A percentile compares a stretch with the other conserved stretches of the same genome.
These are phyloP conservation scores for Nannizziopsis barbatae DNA, from an alignment of 2,329 filamentous ascomycete genomes.

Conservation along the genomic window DNA sequence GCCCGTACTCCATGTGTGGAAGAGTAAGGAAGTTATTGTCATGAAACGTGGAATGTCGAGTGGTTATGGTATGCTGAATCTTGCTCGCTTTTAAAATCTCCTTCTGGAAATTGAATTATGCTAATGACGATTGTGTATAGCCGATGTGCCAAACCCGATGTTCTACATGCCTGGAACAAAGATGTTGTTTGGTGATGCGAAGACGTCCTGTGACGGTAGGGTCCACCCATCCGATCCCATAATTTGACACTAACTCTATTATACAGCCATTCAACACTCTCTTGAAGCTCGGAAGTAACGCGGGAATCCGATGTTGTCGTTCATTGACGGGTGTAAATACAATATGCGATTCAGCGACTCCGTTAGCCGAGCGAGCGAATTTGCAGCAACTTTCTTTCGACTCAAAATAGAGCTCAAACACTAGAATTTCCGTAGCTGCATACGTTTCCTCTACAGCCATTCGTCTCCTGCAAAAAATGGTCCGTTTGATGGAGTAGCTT, in stretches of 20 bases:
- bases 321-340: not conserved
- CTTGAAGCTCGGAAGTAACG: slow-evolving; percentile 15
- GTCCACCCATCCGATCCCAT: not conserved
- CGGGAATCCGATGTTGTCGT: not conserved
- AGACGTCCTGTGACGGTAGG: slow-evolving; percentile 67
- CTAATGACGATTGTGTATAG: slow-evolving; percentile 31
- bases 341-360: not conserved
- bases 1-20: slow-evolving; percentile 87
- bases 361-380: not conserved
- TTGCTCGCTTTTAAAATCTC: slow-evolving; percentile 2
- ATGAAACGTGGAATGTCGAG: slow-evolving; percentile 89
- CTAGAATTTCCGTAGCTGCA: slow-evolving; percentile 4
- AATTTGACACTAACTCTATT: not conserved
- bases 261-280: slow-evolving; percentile 15
- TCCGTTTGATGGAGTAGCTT: not conserved
- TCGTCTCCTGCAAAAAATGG: not conserved
- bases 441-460: not conserved
- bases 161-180: slow-evolving; percentile 81
- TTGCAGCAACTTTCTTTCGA: not conserved
- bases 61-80: slow-evolving; percentile 57
- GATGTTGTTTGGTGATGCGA: slow-evolving; percentile 89
- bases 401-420: slow-evolving; percentile 3
- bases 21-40: slow-evolving; percentile 82
- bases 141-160: slow-evolving; percentile 87
- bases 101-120: not conserved